Conservation (phyloP, 2,329 filamentous ascomycete species). For the Colletotrichum salicis region DNA sequence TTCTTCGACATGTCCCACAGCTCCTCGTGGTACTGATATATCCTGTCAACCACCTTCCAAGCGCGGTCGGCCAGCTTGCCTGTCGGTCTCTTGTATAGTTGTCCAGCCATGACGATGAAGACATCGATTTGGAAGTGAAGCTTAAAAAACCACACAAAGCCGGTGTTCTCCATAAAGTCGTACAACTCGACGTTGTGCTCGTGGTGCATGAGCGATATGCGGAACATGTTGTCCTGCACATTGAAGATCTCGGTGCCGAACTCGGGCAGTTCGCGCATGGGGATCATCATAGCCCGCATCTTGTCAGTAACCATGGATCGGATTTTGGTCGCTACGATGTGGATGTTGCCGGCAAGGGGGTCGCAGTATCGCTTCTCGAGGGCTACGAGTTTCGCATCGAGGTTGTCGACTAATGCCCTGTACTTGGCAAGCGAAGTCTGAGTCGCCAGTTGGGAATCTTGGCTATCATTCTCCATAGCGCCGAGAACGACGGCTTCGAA, state of each 20-base stretch:
- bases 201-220: constrained; percentile 59
- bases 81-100: constrained; percentile 58
- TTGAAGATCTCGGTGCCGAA: constrained; percentile 61
- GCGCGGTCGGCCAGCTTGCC: constrained; percentile 64
- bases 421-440: constrained; percentile 53
- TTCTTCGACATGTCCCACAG: constrained; percentile 61
- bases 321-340: constrained; percentile 60
- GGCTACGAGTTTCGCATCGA: constrained; percentile 55
- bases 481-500: constrained; percentile 54
- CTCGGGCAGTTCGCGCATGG: constrained; percentile 58
- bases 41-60: constrained; percentile 59
- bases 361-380: constrained; percentile 64
- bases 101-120: constrained; percentile 65
- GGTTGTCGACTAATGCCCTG: constrained; percentile 51
- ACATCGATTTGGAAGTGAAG: constrained; percentile 67
- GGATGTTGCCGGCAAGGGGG: constrained; percentile 61
- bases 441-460: constrained; percentile 61
- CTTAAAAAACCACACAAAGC: constrained; percentile 67
- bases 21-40: constrained; percentile 62
- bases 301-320: constrained; percentile 61
- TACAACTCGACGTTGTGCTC: constrained; percentile 60
- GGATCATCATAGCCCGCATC: constrained; percentile 58
- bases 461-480: constrained; percentile 49
- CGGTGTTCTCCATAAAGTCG: constrained; percentile 52
- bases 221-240: constrained; percentile 65